phyloP scores from a whole-genome alignment of 2,329 filamentous ascomycete genomes.

The Neospermospora avenae region DNA sequence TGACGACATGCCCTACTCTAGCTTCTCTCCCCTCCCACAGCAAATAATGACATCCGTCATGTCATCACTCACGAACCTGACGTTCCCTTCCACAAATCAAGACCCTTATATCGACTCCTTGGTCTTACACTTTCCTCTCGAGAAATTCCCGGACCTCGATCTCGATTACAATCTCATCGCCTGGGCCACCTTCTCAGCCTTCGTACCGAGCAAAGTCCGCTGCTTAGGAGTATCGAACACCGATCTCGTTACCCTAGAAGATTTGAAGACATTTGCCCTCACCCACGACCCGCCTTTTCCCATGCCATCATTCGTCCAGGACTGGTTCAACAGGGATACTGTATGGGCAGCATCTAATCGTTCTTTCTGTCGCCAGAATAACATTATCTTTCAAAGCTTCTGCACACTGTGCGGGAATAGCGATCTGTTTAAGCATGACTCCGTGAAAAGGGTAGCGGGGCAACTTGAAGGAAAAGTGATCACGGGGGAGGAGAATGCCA shows the following conservation, averaged over 20 bases:
- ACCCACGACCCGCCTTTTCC: neutral
- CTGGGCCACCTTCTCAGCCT: slow-evolving; percentile 64
- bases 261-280: slow-evolving; percentile 47
- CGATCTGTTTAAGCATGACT: slow-evolving; percentile 42
- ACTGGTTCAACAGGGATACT: slow-evolving; percentile 63
- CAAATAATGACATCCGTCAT: slow-evolving; percentile 66
- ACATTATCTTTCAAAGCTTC: slow-evolving; percentile 56
- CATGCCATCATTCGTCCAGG: slow-evolving; percentile 64
- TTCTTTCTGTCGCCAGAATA: slow-evolving; percentile 48
- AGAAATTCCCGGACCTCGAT: too few relatives aligned
- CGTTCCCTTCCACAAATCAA: slow-evolving; percentile 24
- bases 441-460: slow-evolving; percentile 49
- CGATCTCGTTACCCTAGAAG: slow-evolving; percentile 52
- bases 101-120: slow-evolving; percentile 53
- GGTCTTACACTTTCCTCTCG: slow-evolving; percentile 56
- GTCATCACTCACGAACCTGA: slow-evolving; percentile 63
- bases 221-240: slow-evolving; percentile 74
- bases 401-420: slow-evolving; percentile 61
- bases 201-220: slow-evolving; percentile 61
- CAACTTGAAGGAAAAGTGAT: slow-evolving; percentile 38
- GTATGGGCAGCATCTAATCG: slow-evolving; percentile 59
- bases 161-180: slow-evolving; percentile 51
- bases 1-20: slow-evolving; percentile 59
- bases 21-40: slow-evolving; percentile 52
- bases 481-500: slow-evolving; percentile 42